Conservation (phyloP, 169 alveolate genomes). For the Cryptosporidium bovis region DNA sequence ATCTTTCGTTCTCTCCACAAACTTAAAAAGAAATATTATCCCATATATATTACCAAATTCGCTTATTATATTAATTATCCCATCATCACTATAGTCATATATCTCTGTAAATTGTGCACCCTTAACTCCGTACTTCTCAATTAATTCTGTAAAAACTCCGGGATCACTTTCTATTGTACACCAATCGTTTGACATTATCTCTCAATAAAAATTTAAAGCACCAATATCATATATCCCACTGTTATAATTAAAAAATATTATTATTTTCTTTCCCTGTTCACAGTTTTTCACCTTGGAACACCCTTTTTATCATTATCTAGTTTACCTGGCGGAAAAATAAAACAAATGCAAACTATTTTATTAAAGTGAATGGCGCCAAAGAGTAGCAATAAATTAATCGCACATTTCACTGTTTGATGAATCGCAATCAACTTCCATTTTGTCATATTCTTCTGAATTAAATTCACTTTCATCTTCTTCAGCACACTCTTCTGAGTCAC, state of each 20-base stretch:
- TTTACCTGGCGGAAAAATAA: background rate
- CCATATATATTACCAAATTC: constrained; percentile 84
- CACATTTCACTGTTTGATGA: constrained; percentile 48
- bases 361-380: too few species aligned
- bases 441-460: background rate
- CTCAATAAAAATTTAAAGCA: background rate
- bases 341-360: too few species aligned
- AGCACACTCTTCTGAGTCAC: background rate
- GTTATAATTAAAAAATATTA: background rate
- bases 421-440: constrained; percentile 13
- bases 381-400: too few species aligned
- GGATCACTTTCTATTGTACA: constrained; percentile 94
- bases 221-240: background rate
- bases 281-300: background rate
- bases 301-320: background rate
- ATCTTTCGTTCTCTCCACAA: constrained; percentile 79
- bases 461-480: constrained; percentile 27
- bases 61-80: constrained; percentile 73
- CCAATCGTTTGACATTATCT: constrained; percentile 84
- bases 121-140: constrained; percentile 88
- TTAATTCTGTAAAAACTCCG: constrained; percentile 93
- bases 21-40: constrained; percentile 89
- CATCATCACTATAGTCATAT: constrained; percentile 84
- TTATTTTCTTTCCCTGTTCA: too few species aligned
- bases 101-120: constrained; percentile 91